These are phyloP conservation scores for Volutella citrinella DNA, from an alignment of 2,329 filamentous ascomycete genomes.

Conservation along the genomic window DNA sequence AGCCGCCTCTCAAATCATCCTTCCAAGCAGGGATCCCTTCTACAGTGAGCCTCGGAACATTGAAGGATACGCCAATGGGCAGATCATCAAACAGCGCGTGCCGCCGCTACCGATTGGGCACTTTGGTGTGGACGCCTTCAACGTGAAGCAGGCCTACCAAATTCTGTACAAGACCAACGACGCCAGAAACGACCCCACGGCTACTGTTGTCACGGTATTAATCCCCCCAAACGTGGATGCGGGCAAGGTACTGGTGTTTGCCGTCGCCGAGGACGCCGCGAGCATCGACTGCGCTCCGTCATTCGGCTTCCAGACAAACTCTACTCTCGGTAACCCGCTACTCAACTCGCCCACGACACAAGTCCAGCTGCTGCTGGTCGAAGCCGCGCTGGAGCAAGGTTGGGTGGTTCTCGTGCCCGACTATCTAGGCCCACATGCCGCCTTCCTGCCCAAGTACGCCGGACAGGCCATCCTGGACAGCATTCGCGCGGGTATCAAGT, in stretches of 20 bases:
- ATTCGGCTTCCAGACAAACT: slow-evolving; percentile 19
- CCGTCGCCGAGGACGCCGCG: slow-evolving; percentile 39
- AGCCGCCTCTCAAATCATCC: neutral
- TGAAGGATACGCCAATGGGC: slow-evolving; percentile 12
- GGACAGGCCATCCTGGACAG: slow-evolving; percentile 43
- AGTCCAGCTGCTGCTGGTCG: slow-evolving; percentile 19
- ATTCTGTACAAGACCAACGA: slow-evolving; percentile 40
- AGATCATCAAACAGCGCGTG: slow-evolving; percentile 18
- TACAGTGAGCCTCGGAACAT: slow-evolving; percentile 18
- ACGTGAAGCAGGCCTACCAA: slow-evolving; percentile 24
- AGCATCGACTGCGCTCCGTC: slow-evolving; percentile 33
- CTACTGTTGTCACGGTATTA: slow-evolving; percentile 37
- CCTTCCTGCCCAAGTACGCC: slow-evolving; percentile 38
- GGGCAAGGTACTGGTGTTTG: slow-evolving; percentile 37
- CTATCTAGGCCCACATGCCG: slow-evolving; percentile 40
- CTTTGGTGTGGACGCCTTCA: slow-evolving; percentile 13
- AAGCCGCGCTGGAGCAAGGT: slow-evolving; percentile 34
- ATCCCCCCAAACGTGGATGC: slow-evolving; percentile 30
- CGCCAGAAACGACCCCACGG: slow-evolving; percentile 31
- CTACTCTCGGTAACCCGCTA: slow-evolving; percentile 24
- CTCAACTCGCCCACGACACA: slow-evolving; percentile 32
- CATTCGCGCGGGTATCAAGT: slow-evolving; percentile 37
- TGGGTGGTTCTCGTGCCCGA: slow-evolving; percentile 49
- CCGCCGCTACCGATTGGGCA: slow-evolving; percentile 19
- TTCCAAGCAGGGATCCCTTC: slow-evolving; percentile 21